Percentiles rank a stretch among this genome's conserved stretches.
These are phyloP conservation scores for Aureobasidium sp. DNA, from an alignment of 2,329 filamentous ascomycete species.

Conservation along the genomic window DNA sequence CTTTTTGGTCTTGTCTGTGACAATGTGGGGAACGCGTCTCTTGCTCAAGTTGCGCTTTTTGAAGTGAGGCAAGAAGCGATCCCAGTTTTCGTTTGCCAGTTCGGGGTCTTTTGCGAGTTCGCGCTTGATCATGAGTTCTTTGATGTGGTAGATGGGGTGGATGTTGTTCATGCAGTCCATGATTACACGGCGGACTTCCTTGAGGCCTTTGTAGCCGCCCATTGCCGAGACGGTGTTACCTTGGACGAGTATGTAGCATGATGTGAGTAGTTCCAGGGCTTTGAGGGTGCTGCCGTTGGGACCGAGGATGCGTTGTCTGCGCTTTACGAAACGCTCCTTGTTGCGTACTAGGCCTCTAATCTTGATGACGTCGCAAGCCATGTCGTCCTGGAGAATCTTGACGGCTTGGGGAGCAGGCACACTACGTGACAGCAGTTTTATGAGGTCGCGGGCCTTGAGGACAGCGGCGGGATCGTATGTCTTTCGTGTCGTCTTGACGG, in stretches of 20 bases:
- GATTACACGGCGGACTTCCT: slow-evolving; percentile 81
- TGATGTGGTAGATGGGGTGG: slow-evolving; percentile 86
- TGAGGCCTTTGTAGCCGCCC: slow-evolving; percentile 87
- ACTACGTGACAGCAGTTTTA: slow-evolving; percentile 84
- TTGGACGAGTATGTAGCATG: slow-evolving; percentile 90
- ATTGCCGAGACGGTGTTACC: slow-evolving; percentile 91
- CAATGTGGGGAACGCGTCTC: slow-evolving; percentile 71
- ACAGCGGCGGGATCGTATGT: slow-evolving; percentile 90
- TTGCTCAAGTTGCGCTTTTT: slow-evolving; percentile 88
- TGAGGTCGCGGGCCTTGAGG: slow-evolving; percentile 86
- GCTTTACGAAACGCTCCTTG: slow-evolving; percentile 93
- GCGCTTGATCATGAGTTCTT: slow-evolving; percentile 89
- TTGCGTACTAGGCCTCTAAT: slow-evolving; percentile 83
- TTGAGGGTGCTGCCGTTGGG: slow-evolving; percentile 89
- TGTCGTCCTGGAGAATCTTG: slow-evolving; percentile 86
- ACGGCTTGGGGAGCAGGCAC: slow-evolving; percentile 89
- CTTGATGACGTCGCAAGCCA: slow-evolving; percentile 94
- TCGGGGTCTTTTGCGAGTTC: slow-evolving; percentile 86
- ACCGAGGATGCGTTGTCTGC: slow-evolving; percentile 84
- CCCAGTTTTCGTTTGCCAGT: slow-evolving; percentile 84
- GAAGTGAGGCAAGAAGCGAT: slow-evolving; percentile 93
- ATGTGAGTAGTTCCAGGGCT: slow-evolving; percentile 83
- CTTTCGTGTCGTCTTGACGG: slow-evolving; percentile 86
- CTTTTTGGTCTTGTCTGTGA: slow-evolving; percentile 92
- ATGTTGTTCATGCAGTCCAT: slow-evolving; percentile 97